Evolutionary conservation across 2,329 filamentous ascomycete genomes (phyloP).

Genomic region (Arthroderma uncinatum): DNA sequence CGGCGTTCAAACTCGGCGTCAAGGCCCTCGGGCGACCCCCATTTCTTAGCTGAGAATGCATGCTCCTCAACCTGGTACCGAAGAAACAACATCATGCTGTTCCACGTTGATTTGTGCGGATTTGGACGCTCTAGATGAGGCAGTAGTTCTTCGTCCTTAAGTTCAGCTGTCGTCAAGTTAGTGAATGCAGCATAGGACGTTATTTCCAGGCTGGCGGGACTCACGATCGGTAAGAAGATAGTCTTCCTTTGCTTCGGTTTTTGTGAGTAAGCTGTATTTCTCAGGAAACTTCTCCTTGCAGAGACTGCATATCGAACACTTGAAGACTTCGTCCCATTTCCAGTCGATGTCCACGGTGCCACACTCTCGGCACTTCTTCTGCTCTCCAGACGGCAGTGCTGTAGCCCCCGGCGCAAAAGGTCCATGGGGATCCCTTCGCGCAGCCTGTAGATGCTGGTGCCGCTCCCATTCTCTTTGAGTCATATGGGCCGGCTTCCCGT

Average conservation of each 20-base stretch:
- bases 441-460: constrained; percentile 59
- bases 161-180: constrained; percentile 50
- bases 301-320: constrained; percentile 59
- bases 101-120: constrained; percentile 90
- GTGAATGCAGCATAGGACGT: not conserved
- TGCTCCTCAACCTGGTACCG: constrained; percentile 92
- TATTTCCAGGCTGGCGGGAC: constrained; percentile 24
- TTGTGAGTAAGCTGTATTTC: constrained; percentile 89
- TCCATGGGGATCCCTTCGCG: constrained; percentile 63
- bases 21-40: constrained; percentile 74
- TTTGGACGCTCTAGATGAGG: constrained; percentile 84
- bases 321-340: constrained; percentile 82
- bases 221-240: constrained; percentile 85
- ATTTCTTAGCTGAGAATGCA: constrained; percentile 70
- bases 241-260: constrained; percentile 91
- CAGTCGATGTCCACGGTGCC: constrained; percentile 78
- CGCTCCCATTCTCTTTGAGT: constrained; percentile 84
- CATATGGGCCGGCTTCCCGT: constrained; percentile 75
- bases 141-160: constrained; percentile 76
- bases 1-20: constrained; percentile 80
- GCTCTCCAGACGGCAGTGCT: constrained; percentile 50
- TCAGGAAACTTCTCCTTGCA: constrained; percentile 89
- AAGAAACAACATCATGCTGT: constrained; percentile 97
- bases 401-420: constrained; percentile 86
- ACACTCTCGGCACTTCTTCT: constrained; percentile 76